Percentiles rank a stretch among this genome's conserved stretches.
These are phyloP conservation scores for Myriosclerotinia curreyana DNA, from an alignment of 2,329 filamentous ascomycete genomes.

Conservation along the genomic window DNA sequence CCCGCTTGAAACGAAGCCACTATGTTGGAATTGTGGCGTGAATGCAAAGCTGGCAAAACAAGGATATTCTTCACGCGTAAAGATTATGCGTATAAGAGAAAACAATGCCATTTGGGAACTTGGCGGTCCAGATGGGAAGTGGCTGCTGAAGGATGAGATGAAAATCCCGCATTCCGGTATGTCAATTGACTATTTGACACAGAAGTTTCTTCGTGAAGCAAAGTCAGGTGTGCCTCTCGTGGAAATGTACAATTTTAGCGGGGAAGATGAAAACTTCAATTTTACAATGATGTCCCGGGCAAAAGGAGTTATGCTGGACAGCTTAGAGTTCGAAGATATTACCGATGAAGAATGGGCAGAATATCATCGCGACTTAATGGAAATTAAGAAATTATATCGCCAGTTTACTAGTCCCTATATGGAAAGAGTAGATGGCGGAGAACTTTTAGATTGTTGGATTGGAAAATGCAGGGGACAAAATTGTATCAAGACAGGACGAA, in stretches of 20 bases:
- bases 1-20: too few species aligned
- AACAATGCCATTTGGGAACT: slow-evolving; percentile 3
- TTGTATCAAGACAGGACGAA: slow-evolving; percentile 6
- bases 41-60: fast-evolving
- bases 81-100: fast-evolving
- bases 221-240: not conserved
- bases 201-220: not conserved
- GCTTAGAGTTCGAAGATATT: fast-evolving
- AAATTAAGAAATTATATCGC: fast-evolving
- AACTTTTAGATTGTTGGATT: not conserved
- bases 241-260: slow-evolving; percentile 5
- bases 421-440: not conserved
- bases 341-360: not conserved
- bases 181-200: not conserved
- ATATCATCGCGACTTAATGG: not conserved
- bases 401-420: slow-evolving; percentile 10
- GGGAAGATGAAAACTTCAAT: not conserved
- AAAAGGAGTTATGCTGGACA: not conserved
- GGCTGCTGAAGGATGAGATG: slow-evolving; percentile 6
- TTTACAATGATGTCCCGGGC: slow-evolving; percentile 7
- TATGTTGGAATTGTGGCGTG: not conserved
- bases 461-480: not conserved
- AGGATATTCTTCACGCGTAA: slow-evolving; percentile 2
- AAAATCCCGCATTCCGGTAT: fast-evolving
- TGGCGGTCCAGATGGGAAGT: not conserved